Percentiles rank a stretch among this genome's conserved stretches.
These are phyloP conservation scores for Linum tenue DNA, from an alignment of 345 rosid species.

Conservation along the genomic window DNA sequence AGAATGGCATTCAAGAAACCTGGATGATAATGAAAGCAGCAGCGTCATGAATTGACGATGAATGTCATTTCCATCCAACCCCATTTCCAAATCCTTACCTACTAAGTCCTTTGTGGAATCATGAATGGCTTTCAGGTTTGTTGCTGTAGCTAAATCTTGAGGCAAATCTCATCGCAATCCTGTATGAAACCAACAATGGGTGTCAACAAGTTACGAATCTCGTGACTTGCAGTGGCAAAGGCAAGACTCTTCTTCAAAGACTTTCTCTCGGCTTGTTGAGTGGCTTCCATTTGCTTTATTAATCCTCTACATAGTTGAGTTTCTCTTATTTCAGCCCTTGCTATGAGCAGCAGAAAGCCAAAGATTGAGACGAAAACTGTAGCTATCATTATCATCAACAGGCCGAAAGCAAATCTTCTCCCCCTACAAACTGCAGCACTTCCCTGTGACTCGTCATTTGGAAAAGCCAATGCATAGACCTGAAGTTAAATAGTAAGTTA, in stretches of 20 bases:
- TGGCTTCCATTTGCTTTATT: conserved; percentile 67
- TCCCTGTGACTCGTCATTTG: conserved; percentile 18
- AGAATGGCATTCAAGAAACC: conserved; percentile 28
- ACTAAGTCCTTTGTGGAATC: conserved; percentile 19
- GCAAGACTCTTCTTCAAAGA: conserved; percentile 68
- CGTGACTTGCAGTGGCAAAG: conserved; percentile 78
- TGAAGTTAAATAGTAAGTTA: conserved; percentile 12
- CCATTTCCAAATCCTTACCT: conserved; percentile 7
- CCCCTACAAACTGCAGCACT: conserved; percentile 11
- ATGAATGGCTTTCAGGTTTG: conserved; percentile 15
- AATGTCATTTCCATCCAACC: background rate
- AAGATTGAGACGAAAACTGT: conserved; percentile 16
- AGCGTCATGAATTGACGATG: background rate
- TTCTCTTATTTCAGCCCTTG: conserved; percentile 33
- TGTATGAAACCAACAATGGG: conserved; percentile 18
- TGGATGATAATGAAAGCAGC: conserved; percentile 1
- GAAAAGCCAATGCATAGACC: conserved; percentile 49
- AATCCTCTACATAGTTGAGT: conserved; percentile 37
- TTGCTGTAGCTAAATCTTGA: conserved; percentile 14
- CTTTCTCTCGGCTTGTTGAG: conserved; percentile 65
- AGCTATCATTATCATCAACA: conserved; percentile 23
- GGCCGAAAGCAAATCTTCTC: conserved; percentile 16
- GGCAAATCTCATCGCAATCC: conserved; percentile 13
- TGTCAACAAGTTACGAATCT: conserved; percentile 29
- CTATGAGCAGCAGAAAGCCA: conserved; percentile 29